phyloP scores from a whole-genome alignment of 306 rosid species.

The Dalbergia cultrata region DNA sequence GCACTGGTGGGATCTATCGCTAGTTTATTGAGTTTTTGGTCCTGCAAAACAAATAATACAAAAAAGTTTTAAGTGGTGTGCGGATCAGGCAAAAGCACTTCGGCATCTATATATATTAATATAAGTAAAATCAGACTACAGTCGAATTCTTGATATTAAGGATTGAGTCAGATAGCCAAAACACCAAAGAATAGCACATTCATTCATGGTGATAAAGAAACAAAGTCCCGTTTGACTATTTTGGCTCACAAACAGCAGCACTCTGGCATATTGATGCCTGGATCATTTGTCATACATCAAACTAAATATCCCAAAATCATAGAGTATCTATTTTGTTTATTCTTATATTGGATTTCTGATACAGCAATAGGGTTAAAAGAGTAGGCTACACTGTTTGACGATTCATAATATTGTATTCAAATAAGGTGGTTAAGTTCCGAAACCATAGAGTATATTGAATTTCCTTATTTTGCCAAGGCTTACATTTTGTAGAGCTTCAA shows the following conservation, averaged over 20 bases:
- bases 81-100: constrained; percentile 24
- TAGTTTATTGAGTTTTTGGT: constrained; percentile 67
- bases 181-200: not conserved
- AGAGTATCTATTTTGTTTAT: not conserved
- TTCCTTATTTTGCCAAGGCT: constrained; percentile 46
- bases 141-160: constrained; percentile 12
- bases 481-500: constrained; percentile 84
- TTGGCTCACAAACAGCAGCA: constrained; percentile 23
- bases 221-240: constrained; percentile 23
- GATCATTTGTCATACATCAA: constrained; percentile 13
- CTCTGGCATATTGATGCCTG: not conserved
- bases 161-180: constrained; percentile 2
- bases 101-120: not conserved
- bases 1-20: constrained; percentile 66
- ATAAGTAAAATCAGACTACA: not conserved
- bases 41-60: constrained; percentile 60
- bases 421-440: constrained; percentile 17
- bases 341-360: constrained; percentile 4
- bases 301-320: constrained; percentile 26
- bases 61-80: constrained; percentile 26
- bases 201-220: constrained; percentile 13
- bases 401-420: not conserved
- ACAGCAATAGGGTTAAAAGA: constrained; percentile 1
- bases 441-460: constrained; percentile 28
- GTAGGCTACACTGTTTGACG: constrained; percentile 7